These are phyloP conservation scores for Leccinum subgranulosum DNA, from an alignment of 768 basidiomycete species.

Conservation along the genomic window DNA sequence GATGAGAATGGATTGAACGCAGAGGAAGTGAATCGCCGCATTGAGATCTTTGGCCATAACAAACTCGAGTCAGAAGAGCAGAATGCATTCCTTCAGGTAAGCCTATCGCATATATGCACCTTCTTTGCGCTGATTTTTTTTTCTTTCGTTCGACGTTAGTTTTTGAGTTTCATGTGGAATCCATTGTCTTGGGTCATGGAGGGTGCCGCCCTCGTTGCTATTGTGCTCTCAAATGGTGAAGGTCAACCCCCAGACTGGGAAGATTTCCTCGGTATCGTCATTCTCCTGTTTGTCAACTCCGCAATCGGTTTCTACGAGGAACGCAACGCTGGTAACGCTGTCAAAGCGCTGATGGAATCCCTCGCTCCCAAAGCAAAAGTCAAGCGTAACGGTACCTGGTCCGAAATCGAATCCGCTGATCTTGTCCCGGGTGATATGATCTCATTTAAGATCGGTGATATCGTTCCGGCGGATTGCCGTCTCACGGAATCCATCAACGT, in stretches of 20 bases:
- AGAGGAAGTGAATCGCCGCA: conserved; percentile 78
- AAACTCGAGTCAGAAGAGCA: conserved; percentile 90
- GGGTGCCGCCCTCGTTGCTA: conserved; percentile 90
- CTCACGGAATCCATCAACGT: conserved; percentile 96
- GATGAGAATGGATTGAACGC: conserved; percentile 70
- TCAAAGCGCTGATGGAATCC: conserved; percentile 99
- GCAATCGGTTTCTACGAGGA: conserved; percentile 98
- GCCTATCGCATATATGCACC: conserved; percentile 5
- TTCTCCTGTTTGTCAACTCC: conserved; percentile 91
- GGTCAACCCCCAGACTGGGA: conserved; percentile 88
- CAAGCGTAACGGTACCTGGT: conserved; percentile 81
- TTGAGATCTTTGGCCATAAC: conserved; percentile 95
- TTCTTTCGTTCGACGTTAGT: conserved; percentile 39
- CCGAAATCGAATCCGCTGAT: conserved; percentile 84
- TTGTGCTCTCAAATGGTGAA: conserved; percentile 93
- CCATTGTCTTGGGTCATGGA: conserved; percentile 99
- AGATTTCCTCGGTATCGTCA: conserved; percentile 95
- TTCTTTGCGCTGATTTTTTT: background rate
- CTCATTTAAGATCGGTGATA: conserved; percentile 98
- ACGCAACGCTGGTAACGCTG: conserved; percentile 94
- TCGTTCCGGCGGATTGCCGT: conserved; percentile 97
- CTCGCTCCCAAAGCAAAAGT: conserved; percentile 97
- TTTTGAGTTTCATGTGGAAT: conserved; percentile 99
- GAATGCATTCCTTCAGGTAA: conserved; percentile 84
- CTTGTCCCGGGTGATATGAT: conserved; percentile 97